Conservation (phyloP, 257 asterid genomes). For the Solanum arcanum region DNA sequence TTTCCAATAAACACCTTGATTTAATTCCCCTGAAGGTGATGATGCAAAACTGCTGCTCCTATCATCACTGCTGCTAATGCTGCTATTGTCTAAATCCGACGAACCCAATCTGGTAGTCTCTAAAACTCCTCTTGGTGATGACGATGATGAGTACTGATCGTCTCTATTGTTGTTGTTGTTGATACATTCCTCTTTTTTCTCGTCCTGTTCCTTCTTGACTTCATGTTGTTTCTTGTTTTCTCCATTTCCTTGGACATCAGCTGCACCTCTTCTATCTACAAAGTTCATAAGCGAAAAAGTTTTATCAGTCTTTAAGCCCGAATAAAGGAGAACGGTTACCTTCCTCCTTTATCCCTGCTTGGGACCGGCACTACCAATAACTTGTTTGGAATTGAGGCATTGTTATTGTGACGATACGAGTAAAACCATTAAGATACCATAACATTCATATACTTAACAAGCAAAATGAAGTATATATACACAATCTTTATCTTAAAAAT, state of each 20-base stretch:
- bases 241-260: neutral
- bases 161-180: neutral
- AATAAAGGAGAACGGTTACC: neutral
- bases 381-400: neutral
- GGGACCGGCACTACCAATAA: neutral
- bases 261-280: neutral
- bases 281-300: neutral
- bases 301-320: neutral
- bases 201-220: neutral
- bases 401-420: neutral
- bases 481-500: no score
- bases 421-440: no score
- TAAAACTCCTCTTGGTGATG: slow-evolving; percentile 70
- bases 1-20: slow-evolving; percentile 40
- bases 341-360: neutral
- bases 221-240: neutral
- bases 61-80: slow-evolving; percentile 19
- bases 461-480: no score
- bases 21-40: neutral
- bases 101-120: slow-evolving; percentile 37
- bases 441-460: no score
- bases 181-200: neutral
- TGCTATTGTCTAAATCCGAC: slow-evolving; percentile 29
- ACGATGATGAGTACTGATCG: neutral
- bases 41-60: slow-evolving; percentile 21